These are phyloP conservation scores for Aspergillus felis DNA, from an alignment of 2,329 filamentous ascomycete genomes.

Conservation along the genomic window DNA sequence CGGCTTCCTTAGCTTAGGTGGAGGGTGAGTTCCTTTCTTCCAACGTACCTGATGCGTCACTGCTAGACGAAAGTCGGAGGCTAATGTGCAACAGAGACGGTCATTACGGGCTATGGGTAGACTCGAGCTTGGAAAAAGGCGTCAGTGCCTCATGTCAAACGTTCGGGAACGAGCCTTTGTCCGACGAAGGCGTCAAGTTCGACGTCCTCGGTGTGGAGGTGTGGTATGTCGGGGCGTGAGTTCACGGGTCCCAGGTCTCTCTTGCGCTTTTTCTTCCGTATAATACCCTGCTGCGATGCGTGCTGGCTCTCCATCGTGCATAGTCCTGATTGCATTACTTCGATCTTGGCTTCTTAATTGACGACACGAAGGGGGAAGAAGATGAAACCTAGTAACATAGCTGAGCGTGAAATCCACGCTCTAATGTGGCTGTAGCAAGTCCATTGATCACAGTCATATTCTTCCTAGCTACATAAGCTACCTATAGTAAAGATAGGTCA, in stretches of 20 bases:
- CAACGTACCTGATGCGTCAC: neutral
- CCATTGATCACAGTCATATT: neutral
- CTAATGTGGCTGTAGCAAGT: neutral
- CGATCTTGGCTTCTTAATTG: neutral
- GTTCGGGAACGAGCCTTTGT: slow-evolving; percentile 91
- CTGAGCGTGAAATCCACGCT: neutral
- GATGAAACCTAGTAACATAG: neutral
- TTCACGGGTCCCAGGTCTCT: neutral
- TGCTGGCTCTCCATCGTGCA: slow-evolving; percentile 12
- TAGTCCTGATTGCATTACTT: neutral
- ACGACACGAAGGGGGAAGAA: neutral
- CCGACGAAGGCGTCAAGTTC: slow-evolving; percentile 90
- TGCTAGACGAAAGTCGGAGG: slow-evolving; percentile 16
- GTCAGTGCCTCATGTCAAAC: slow-evolving; percentile 81
- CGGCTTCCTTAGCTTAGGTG: slow-evolving; percentile 79
- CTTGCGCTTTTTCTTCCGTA: neutral
- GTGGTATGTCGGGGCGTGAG: slow-evolving; percentile 72
- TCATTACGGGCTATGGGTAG: slow-evolving; percentile 89
- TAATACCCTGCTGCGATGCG: slow-evolving; percentile 10
- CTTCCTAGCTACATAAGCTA: neutral
- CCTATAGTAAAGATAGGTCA: neutral
- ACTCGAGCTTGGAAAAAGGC: slow-evolving; percentile 77
- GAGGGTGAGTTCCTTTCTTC: slow-evolving; percentile 50
- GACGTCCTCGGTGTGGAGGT: slow-evolving; percentile 86
- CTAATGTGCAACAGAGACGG: slow-evolving; percentile 55